Evolutionary conservation across 352 stramenopile species (phyloP).

Genomic region (Phytophthora hibernalis): DNA sequence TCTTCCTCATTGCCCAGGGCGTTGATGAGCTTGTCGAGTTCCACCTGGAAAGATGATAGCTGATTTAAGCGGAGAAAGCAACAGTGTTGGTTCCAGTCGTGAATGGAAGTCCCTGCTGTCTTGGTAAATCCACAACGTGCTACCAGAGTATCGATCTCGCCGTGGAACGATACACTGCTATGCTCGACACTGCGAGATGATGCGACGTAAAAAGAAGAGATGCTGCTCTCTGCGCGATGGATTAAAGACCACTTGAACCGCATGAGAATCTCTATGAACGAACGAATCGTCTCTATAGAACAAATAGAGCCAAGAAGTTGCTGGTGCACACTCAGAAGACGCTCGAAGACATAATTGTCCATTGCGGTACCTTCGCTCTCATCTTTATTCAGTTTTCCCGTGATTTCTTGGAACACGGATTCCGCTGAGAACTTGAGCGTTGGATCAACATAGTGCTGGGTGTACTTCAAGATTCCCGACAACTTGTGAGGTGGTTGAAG

Average conservation of each 20-base stretch:
- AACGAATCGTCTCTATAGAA: constrained; percentile 17
- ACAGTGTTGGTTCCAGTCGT: constrained; percentile 30
- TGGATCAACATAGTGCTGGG: constrained; percentile 17
- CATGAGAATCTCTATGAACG: constrained; percentile 23
- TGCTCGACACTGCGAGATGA: constrained; percentile 27
- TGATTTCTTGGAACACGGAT: constrained; percentile 25
- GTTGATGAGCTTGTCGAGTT: constrained; percentile 21
- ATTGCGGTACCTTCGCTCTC: constrained; percentile 12
- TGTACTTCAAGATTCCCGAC: constrained; percentile 20
- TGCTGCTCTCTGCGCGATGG: constrained; percentile 13
- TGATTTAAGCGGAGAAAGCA: constrained; percentile 25
- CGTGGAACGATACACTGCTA: constrained; percentile 23
- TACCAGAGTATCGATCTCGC: constrained; percentile 34
- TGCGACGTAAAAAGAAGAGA: constrained; percentile 24
- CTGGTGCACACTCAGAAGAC: constrained; percentile 23
- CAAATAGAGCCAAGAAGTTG: constrained; percentile 27
- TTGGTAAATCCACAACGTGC: constrained; percentile 25
- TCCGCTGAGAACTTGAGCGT: constrained; percentile 8
- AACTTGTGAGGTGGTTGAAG: background rate
- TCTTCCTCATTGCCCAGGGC: constrained; percentile 19
- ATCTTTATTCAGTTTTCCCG: constrained; percentile 4
- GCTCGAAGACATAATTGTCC: constrained; percentile 28
- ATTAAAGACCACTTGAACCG: constrained; percentile 25
- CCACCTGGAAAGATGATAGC: constrained; percentile 26
- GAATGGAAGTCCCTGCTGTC: constrained; percentile 17